Evolutionary conservation across 192 early-diverging fungal species (phyloP), one percentile per base, ranked within the genome.

Genomic region (Dissophora ornata): DNA sequence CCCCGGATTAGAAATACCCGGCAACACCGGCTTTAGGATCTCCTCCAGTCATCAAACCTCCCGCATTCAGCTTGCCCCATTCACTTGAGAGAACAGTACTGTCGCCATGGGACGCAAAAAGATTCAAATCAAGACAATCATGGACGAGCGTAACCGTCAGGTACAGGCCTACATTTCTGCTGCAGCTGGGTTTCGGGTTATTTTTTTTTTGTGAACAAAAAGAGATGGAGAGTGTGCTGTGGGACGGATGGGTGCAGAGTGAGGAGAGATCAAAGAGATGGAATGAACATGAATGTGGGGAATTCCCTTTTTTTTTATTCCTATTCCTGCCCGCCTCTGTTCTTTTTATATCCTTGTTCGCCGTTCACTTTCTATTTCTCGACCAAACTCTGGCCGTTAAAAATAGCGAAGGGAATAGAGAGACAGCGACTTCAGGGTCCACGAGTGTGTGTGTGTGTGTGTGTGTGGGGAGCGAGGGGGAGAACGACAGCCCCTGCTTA

Each of bases 71-170:
- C 36, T 38, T 13, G 36, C 36, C 36, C 36, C 6, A 38, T 13
- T 9, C 36, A 9, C 36, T 38, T 38, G 36, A 38, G 36, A 38
- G 36, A 38, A 38, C 36, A 9, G 13, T 13, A 38, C 36, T 13
- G 13, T 38, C 47, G 81, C 49, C 33, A 97, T 97, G 96, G 96
- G 96, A 57, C 83, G 96, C 25, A 96, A 96, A 83, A 96, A 96
- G 86, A 96, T 97, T 79, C 91, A 94, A 69, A 97, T 97, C 79
- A 88, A 93, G 73, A 87, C 85, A 65, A 97, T 97, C 68, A 82
- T 84, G 71, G 93, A 97, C 71, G 94, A 97, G 71, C 86, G 96
- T 53, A 95, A 95, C 85, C 85, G 94, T 47, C 94, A 95, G 84
- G 94, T 97, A 85, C 62, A 30, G 36, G 40, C 9, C 46, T 29